Evolutionary conservation across 2,329 filamentous ascomycete species (phyloP).

Genomic region (Magnaporthales sp.): DNA sequence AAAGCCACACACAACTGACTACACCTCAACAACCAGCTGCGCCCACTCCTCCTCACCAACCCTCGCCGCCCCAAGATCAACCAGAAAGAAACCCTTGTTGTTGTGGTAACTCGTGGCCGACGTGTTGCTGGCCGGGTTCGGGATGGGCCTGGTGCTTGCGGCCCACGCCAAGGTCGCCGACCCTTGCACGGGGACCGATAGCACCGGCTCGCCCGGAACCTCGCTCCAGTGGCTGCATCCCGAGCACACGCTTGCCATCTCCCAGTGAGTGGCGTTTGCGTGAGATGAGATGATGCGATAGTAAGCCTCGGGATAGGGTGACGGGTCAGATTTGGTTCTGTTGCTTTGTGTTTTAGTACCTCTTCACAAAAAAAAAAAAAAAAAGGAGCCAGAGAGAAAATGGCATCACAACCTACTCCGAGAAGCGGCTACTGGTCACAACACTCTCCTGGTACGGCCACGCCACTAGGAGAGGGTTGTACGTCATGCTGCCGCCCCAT

Average conservation of each 20-base stretch:
- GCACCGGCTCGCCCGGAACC: slow-evolving; percentile 13
- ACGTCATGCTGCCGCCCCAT: slow-evolving; percentile 30
- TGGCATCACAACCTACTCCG: slow-evolving; percentile 26
- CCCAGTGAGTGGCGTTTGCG: slow-evolving; percentile 19
- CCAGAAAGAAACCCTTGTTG: slow-evolving; percentile 12
- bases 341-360: background rate
- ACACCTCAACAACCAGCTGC: too few relatives aligned
- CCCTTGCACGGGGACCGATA: slow-evolving; percentile 10
- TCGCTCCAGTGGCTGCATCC: slow-evolving; percentile 17
- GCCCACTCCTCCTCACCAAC: too few relatives aligned
- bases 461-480: slow-evolving; percentile 25
- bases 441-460: slow-evolving; percentile 26
- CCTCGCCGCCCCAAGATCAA: too few relatives aligned
- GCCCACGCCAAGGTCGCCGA: slow-evolving; percentile 17
- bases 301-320: slow-evolving; percentile 12
- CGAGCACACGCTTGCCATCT: slow-evolving; percentile 18
- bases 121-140: slow-evolving; percentile 15
- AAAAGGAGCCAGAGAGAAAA: background rate
- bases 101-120: slow-evolving; percentile 14
- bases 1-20: too few relatives aligned
- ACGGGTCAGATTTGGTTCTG: slow-evolving; percentile 7
- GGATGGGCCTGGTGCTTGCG: slow-evolving; percentile 11
- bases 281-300: slow-evolving; percentile 13
- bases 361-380: too few relatives aligned
- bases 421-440: slow-evolving; percentile 26